phyloP scores from a whole-genome alignment of 2,329 filamentous ascomycete genomes.

The Magnaporthiopsis rhizophila region DNA sequence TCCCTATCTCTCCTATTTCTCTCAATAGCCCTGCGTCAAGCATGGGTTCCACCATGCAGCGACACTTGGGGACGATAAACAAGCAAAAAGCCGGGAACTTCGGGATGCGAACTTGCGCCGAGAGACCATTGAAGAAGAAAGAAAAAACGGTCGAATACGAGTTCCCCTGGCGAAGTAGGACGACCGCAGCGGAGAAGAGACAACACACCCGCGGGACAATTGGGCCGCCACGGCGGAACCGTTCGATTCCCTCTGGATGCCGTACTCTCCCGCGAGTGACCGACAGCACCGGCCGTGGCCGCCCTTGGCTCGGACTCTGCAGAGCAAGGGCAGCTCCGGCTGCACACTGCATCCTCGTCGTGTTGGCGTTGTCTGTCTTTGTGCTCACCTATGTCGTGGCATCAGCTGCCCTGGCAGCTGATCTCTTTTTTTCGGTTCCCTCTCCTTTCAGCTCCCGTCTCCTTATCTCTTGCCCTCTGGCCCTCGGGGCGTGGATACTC shows the following conservation, averaged over 20 bases:
- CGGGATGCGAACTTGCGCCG: not conserved
- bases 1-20: not conserved
- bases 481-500: constrained; percentile 4
- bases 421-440: constrained; percentile 9
- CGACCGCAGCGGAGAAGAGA: not conserved
- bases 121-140: too few relatives aligned
- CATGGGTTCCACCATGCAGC: too few relatives aligned
- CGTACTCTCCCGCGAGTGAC: not conserved
- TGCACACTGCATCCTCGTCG: not conserved
- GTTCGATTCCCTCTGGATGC: not conserved
- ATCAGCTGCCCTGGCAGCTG: too few relatives aligned
- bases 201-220: not conserved
- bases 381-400: not conserved
- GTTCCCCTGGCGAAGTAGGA: not conserved
- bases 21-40: not conserved
- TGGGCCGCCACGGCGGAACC: not conserved
- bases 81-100: not conserved
- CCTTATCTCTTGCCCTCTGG: constrained; percentile 2
- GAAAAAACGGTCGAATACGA: not conserved
- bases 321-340: too few relatives aligned
- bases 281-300: not conserved
- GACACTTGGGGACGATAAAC: too few relatives aligned
- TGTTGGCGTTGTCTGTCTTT: not conserved
- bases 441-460: constrained; percentile 9
- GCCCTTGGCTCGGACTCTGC: too few relatives aligned